Percentiles rank a stretch among this genome's conserved stretches.
Conservation (phyloP, 352 stramenopile genomes). For the Phytophthora quininea region DNA sequence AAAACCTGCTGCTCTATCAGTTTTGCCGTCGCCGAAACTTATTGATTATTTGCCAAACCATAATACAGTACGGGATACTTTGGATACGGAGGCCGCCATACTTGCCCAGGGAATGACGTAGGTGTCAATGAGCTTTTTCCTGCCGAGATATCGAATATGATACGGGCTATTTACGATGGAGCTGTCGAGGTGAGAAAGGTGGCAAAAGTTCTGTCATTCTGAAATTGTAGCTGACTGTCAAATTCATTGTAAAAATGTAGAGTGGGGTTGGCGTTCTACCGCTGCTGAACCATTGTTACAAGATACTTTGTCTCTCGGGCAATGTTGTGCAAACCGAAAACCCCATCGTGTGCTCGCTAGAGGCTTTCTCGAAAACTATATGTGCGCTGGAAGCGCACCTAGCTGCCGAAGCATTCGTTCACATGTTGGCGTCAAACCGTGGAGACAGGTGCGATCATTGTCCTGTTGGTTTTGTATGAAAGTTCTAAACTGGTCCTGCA, state of each 20-base stretch:
- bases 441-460: constrained; percentile 24
- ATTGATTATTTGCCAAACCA: no score
- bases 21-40: no score
- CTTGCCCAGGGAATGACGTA: no score
- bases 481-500: background rate
- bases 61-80: no score
- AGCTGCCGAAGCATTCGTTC: constrained; percentile 3
- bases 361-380: constrained; percentile 9
- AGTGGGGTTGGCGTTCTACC: background rate
- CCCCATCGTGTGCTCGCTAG: constrained; percentile 2
- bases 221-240: background rate
- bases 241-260: background rate
- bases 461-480: constrained; percentile 1
- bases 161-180: constrained; percentile 13
- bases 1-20: no score
- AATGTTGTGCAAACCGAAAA: background rate
- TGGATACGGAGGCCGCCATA: no score
- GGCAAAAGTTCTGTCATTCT: background rate
- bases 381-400: constrained; percentile 22
- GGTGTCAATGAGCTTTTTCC: background rate
- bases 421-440: constrained; percentile 16
- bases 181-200: constrained; percentile 8
- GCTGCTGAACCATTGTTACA: background rate
- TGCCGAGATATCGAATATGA: constrained; percentile 10
- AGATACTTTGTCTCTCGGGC: constrained; percentile 11